Conservation (phyloP, 2,329 filamentous ascomycete species). For the Xylariomycetidae sp. region DNA sequence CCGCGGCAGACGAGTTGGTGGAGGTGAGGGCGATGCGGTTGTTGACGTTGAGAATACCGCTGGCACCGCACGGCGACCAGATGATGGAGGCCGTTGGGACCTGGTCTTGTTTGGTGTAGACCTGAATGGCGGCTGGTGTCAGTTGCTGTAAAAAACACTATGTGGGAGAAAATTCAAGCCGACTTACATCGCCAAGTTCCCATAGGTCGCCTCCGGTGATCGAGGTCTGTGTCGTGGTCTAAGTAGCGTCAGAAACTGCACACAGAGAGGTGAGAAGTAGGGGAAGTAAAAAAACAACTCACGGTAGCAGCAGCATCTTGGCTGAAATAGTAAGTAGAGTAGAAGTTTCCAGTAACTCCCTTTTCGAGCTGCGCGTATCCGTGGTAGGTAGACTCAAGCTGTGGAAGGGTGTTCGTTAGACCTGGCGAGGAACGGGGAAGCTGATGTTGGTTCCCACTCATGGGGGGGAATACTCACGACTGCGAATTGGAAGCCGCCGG, state of each 20-base stretch:
- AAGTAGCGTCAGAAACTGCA: too few species aligned
- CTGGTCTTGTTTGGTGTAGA: constrained; percentile 42
- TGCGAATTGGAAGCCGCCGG: constrained; percentile 42
- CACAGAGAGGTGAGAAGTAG: too few species aligned
- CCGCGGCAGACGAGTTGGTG: constrained; percentile 30
- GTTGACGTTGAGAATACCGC: constrained; percentile 43
- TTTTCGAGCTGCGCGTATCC: constrained; percentile 42
- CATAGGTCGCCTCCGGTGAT: constrained; percentile 38
- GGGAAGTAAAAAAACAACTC: too few species aligned
- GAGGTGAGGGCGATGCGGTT: constrained; percentile 39
- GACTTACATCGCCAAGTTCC: constrained; percentile 27
- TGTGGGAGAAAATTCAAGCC: not conserved
- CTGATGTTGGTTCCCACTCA: too few species aligned
- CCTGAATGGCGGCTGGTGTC: constrained; percentile 21
- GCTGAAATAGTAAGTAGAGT: constrained; percentile 44
- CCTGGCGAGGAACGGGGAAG: too few species aligned
- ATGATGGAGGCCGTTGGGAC: constrained; percentile 40
- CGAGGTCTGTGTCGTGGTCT: constrained; percentile 39
- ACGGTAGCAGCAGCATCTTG: constrained; percentile 38
- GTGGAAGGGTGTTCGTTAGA: too few species aligned
- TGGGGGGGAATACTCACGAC: constrained; percentile 19
- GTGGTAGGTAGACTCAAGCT: constrained; percentile 43
- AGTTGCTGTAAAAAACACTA: not conserved
- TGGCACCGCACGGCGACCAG: constrained; percentile 41
- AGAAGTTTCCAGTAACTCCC: constrained; percentile 40